A percentile compares a stretch with the other conserved stretches of the same genome.
Evolutionary conservation across 169 alveolate species (phyloP).

Genomic region (Cryptosporidium canis): DNA sequence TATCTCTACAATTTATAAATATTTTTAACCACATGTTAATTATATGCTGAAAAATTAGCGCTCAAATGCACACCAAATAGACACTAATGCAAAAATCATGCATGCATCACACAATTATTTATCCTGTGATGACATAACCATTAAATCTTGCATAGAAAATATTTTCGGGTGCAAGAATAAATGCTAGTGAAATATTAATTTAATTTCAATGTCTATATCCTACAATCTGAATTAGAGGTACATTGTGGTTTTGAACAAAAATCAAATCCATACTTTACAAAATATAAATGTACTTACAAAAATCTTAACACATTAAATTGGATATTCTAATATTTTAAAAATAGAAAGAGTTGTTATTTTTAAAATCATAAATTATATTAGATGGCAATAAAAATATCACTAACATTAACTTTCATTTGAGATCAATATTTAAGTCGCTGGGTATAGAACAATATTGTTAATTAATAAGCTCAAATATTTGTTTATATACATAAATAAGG

Average conservation of each 20-base stretch:
- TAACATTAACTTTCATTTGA: too few species aligned
- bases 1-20: background rate
- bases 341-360: background rate
- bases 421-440: background rate
- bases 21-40: background rate
- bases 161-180: conserved; percentile 45
- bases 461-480: background rate
- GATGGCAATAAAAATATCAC: background rate
- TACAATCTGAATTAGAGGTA: conserved; percentile 52
- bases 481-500: background rate
- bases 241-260: conserved; percentile 40
- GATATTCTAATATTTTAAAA: background rate
- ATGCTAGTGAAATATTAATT: background rate
- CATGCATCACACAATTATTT: conserved; percentile 70
- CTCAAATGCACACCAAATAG: conserved; percentile 63
- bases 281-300: background rate
- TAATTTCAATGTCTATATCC: background rate
- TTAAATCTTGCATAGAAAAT: background rate
- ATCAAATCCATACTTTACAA: background rate
- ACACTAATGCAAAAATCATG: conserved; percentile 63
- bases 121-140: conserved; percentile 8
- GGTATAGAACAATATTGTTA: background rate
- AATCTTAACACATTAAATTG: background rate
- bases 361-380: background rate
- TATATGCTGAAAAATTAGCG: background rate